phyloP scores from a whole-genome alignment of 164 flowering plant genomes.

The Magnolia officinalis region DNA sequence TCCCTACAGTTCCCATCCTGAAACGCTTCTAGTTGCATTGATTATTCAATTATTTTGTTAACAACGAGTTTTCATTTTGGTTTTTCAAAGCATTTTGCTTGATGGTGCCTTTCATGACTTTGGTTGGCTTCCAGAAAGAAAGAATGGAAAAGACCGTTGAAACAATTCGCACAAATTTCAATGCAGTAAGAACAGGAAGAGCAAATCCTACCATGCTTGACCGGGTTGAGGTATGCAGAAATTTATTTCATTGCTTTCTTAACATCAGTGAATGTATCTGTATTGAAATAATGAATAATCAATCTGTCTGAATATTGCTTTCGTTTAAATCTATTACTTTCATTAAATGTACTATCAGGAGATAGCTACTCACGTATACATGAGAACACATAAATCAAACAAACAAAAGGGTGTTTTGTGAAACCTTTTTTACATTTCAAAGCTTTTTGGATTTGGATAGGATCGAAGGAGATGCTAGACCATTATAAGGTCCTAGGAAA shows the following conservation, averaged over 20 bases:
- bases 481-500: too few species aligned
- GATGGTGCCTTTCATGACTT: background rate
- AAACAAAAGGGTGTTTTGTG: too few species aligned
- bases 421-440: too few species aligned
- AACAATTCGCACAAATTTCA: conserved; percentile 56
- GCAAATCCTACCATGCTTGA: conserved; percentile 87
- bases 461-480: too few species aligned
- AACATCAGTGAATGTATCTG: background rate
- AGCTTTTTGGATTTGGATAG: too few species aligned
- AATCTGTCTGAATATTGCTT: background rate
- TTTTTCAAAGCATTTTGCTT: background rate
- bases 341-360: background rate
- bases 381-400: too few species aligned
- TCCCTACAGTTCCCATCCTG: background rate
- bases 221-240: conserved; percentile 62
- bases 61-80: background rate
- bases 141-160: conserved; percentile 94
- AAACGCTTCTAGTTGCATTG: background rate
- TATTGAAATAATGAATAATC: background rate
- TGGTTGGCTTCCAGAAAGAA: conserved; percentile 44
- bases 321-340: background rate
- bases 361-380: background rate
- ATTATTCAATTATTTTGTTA: too few species aligned
- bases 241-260: background rate
- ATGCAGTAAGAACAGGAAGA: conserved; percentile 84